These are phyloP conservation scores for Colletotrichum coccodes DNA, from an alignment of 2,329 filamentous ascomycete species.

Conservation along the genomic window DNA sequence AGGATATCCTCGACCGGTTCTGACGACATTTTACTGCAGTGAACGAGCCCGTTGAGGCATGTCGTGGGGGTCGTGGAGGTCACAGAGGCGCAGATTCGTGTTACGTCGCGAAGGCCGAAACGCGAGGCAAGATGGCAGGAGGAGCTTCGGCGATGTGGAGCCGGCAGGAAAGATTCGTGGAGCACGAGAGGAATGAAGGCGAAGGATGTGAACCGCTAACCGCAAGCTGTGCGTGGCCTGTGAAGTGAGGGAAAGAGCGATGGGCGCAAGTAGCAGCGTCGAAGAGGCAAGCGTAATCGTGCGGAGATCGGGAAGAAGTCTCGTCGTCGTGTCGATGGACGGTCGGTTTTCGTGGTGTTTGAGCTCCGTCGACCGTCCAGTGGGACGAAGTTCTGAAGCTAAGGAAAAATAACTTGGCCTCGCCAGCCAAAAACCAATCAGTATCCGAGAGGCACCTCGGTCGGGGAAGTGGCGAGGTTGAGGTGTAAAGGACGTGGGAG, in stretches of 20 bases:
- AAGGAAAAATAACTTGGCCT: not conserved
- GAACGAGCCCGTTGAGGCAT: slow-evolving; percentile 9
- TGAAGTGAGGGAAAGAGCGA: not conserved
- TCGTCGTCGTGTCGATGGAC: not conserved
- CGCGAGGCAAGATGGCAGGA: not conserved
- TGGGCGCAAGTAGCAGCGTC: not conserved
- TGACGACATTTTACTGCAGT: slow-evolving; percentile 46
- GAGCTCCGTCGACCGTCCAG: not conserved
- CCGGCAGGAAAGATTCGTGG: not conserved
- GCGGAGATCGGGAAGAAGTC: not conserved
- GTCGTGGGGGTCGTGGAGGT: not conserved
- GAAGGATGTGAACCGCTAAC: not conserved
- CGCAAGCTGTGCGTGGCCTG: not conserved
- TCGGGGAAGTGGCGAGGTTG: not conserved
- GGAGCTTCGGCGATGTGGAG: not conserved
- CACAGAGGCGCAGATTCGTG: not conserved
- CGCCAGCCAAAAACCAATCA: not conserved
- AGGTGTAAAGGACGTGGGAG: not conserved
- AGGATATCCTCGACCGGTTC: slow-evolving; percentile 51
- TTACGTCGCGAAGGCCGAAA: not conserved
- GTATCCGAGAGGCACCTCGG: not conserved
- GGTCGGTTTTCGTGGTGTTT: not conserved
- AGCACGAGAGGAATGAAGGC: not conserved
- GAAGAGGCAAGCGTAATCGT: not conserved
- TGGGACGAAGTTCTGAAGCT: not conserved